A percentile compares a stretch with the other conserved stretches of the same genome.
phyloP scores from a whole-genome alignment of 495 filamentous ascomycete species.

The Aspergillus biplanus region DNA sequence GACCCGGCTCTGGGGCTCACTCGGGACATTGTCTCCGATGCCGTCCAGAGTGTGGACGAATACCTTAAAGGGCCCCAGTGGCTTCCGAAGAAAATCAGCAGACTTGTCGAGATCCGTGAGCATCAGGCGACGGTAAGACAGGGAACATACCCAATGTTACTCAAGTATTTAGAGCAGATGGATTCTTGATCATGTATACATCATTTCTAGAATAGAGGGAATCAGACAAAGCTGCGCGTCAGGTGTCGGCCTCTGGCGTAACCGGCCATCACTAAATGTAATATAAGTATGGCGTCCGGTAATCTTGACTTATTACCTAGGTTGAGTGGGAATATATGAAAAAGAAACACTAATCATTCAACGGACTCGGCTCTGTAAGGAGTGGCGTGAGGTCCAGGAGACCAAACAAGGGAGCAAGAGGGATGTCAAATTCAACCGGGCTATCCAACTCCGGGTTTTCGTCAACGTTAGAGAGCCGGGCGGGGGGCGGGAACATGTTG shows the following conservation, averaged over 20 bases:
- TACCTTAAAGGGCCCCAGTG: neutral
- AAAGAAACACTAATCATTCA: neutral
- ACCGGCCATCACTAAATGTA: neutral
- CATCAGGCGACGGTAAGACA: neutral
- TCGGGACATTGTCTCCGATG: neutral
- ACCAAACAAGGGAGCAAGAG: neutral
- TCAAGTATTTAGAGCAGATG: neutral
- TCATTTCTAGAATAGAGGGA: neutral
- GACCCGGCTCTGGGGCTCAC: neutral
- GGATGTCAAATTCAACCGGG: neutral
- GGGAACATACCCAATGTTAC: neutral
- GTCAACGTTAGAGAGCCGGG: neutral
- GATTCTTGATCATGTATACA: neutral
- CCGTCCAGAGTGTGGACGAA: neutral
- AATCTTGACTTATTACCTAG: neutral
- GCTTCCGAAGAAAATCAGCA: neutral
- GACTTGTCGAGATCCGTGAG: conserved; percentile 1
- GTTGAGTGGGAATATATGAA: neutral
- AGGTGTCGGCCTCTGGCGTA: neutral
- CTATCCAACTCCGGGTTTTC: neutral
- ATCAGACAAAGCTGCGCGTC: neutral
- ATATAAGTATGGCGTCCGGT: neutral
- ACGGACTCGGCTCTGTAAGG: neutral
- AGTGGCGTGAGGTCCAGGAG: neutral
- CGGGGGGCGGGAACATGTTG: neutral